phyloP scores from a whole-genome alignment of 2,329 filamentous ascomycete species.

The Colletotrichum magnum region DNA sequence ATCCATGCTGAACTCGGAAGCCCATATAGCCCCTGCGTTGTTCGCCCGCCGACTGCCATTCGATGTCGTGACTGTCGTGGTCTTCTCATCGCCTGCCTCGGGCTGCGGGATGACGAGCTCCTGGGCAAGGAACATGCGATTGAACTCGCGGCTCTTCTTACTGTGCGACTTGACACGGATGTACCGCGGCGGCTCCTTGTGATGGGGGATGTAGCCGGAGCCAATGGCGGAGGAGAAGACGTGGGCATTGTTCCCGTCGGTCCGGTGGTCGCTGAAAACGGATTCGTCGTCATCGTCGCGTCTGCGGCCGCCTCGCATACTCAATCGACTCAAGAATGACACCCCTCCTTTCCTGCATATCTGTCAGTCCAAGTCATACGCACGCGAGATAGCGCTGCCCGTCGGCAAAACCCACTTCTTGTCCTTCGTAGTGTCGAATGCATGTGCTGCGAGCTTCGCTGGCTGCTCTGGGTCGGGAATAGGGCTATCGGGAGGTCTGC shows the following conservation, averaged over 20 bases:
- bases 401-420: slow-evolving; percentile 72
- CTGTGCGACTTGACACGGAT: slow-evolving; percentile 87
- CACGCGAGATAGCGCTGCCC: too few relatives aligned
- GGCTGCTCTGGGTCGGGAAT: slow-evolving; percentile 57
- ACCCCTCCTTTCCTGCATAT: slow-evolving; percentile 81
- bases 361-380: slow-evolving; percentile 10
- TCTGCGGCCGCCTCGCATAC: slow-evolving; percentile 81
- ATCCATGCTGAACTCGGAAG: slow-evolving; percentile 92
- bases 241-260: slow-evolving; percentile 85
- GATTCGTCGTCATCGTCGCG: slow-evolving; percentile 80
- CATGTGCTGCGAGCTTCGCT: slow-evolving; percentile 52
- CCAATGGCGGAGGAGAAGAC: slow-evolving; percentile 85
- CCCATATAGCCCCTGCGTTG: slow-evolving; percentile 82
- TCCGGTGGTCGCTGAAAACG: slow-evolving; percentile 76
- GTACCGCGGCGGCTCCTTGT: slow-evolving; percentile 91
- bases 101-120: slow-evolving; percentile 69
- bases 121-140: slow-evolving; percentile 91
- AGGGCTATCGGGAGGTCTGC: slow-evolving; percentile 68
- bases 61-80: slow-evolving; percentile 57
- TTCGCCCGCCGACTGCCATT: slow-evolving; percentile 44
- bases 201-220: slow-evolving; percentile 82
- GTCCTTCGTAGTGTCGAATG: slow-evolving; percentile 67
- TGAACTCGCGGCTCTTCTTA: slow-evolving; percentile 86
- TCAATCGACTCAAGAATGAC: slow-evolving; percentile 88
- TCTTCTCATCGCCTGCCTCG: slow-evolving; percentile 17